Evolutionary conservation across 106 monocot species (phyloP), one percentile per base, ranked within the genome.

Genomic region (Dendrobium officinale): DNA sequence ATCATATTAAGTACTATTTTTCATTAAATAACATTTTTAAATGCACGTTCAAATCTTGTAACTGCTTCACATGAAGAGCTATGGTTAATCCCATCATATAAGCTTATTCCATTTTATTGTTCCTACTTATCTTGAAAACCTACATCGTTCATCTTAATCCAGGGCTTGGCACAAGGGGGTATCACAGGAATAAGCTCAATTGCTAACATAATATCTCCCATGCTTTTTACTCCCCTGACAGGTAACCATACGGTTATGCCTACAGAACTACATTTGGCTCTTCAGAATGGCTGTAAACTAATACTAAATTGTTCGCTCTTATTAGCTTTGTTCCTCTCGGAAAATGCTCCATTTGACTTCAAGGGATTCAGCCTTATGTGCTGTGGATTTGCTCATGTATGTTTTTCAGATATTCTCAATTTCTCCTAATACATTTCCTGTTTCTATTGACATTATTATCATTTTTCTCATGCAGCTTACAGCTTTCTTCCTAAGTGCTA

Each of bases 131-230:
- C n/a, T 66, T 66, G n/a, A 66, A 26, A 66, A 66, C 22, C 26
- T 66, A 8, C 2, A 8, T 6, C 19, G n/a, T 61, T 9, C 8
- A 42, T 29, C 42, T 67, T 16, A 17, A 77, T 84, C 72, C 84
- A 99, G 95, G 99, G 99, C 81, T 88, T 93, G 91, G 99, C 93
- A 59, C 99, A 99, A 91, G 99, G 99, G n/a, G 91, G 99, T 83
- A 80, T 99, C 33, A 88, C 99, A 16, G 91, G 93, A 47, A 90
- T 99, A 77, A 80, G 82, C 76, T 99, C 95, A 37, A 85, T 99
- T 84, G 99, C 93, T n/a, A 90, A 86, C 84, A 89, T 99, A 26
- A 48, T 99, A 44, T 87, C 93, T 75, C 95, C 99, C 56, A 55
- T 95, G 0, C 17, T 75, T 16, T 93, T 99, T 78, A 91, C 91